Percentiles rank a stretch among this genome's conserved stretches.
Conservation (phyloP, 2,329 filamentous ascomycete genomes). For the Ascochyta koolunga region DNA sequence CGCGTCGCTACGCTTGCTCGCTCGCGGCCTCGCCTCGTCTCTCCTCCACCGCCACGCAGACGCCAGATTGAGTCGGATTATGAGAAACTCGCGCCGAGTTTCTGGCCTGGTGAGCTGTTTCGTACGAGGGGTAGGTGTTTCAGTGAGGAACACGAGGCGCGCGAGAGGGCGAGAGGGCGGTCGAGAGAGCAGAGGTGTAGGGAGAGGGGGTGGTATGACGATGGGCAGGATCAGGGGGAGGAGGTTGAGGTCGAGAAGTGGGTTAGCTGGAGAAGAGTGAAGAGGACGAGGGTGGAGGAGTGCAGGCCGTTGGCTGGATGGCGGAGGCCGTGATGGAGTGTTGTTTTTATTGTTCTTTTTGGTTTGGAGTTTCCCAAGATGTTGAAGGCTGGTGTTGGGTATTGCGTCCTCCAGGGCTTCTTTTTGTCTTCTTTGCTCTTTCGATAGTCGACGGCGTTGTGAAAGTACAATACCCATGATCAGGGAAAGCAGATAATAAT, state of each 20-base stretch:
- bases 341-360: background rate
- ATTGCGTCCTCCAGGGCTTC: no score
- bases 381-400: no score
- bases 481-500: background rate
- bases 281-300: slow-evolving; percentile 41
- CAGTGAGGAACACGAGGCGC: slow-evolving; percentile 34
- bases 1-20: slow-evolving; percentile 30
- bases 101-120: slow-evolving; percentile 31
- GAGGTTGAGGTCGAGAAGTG: slow-evolving; percentile 30
- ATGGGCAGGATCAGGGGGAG: slow-evolving; percentile 15
- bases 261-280: slow-evolving; percentile 30
- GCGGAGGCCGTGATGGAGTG: slow-evolving; percentile 13
- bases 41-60: slow-evolving; percentile 14
- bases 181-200: slow-evolving; percentile 11
- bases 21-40: slow-evolving; percentile 4
- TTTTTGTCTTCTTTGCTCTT: background rate
- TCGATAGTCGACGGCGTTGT: background rate
- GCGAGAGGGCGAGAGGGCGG: slow-evolving; percentile 29
- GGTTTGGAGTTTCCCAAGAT: background rate
- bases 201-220: slow-evolving; percentile 16
- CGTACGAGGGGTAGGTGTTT: slow-evolving; percentile 34
- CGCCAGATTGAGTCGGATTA: background rate
- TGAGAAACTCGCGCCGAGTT: slow-evolving; percentile 11
- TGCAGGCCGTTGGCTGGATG: slow-evolving; percentile 38
- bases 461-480: no score